A percentile compares a stretch with the other conserved stretches of the same genome.
Evolutionary conservation across 768 basidiomycete genomes (phyloP).

Genomic region (Mycena sanguinolenta): DNA sequence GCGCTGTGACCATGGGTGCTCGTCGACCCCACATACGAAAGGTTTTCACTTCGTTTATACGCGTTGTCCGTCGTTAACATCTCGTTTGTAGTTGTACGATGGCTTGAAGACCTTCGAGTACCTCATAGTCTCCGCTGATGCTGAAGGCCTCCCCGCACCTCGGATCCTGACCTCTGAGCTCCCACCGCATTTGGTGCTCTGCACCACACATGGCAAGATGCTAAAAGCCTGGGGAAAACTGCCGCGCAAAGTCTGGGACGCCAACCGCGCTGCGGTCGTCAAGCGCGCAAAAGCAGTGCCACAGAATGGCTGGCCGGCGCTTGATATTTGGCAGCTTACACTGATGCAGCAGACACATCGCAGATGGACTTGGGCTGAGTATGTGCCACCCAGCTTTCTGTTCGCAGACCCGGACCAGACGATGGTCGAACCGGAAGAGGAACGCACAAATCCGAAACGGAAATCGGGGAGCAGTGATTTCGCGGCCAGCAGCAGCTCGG

Average conservation of each 20-base stretch:
- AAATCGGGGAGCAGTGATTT: neutral
- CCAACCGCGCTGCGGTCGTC: neutral
- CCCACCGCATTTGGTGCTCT: conserved; percentile 12
- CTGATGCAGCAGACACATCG: neutral
- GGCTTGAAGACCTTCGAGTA: conserved; percentile 17
- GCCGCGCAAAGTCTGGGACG: neutral
- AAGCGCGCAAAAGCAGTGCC: neutral
- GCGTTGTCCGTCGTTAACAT: neutral
- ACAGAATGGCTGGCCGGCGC: neutral
- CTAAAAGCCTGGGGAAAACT: neutral
- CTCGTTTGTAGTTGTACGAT: conserved; percentile 14
- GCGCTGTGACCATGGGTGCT: neutral
- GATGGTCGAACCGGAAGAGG: conserved; percentile 3
- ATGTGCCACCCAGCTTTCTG: conserved; percentile 18
- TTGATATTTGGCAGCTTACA: neutral
- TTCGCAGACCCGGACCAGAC: conserved; percentile 7
- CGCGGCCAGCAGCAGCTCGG: neutral
- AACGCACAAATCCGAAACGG: neutral
- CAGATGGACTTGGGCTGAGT: neutral
- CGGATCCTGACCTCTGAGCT: neutral
- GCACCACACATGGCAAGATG: neutral
- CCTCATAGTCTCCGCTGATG: conserved; percentile 1
- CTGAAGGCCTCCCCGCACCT: neutral
- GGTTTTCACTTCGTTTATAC: neutral
- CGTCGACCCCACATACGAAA: conserved; percentile 3